A percentile compares a stretch with the other conserved stretches of the same genome.
These are phyloP conservation scores for Ustilago curta DNA, from an alignment of 1,284 basidiomycete species.

Conservation along the genomic window DNA sequence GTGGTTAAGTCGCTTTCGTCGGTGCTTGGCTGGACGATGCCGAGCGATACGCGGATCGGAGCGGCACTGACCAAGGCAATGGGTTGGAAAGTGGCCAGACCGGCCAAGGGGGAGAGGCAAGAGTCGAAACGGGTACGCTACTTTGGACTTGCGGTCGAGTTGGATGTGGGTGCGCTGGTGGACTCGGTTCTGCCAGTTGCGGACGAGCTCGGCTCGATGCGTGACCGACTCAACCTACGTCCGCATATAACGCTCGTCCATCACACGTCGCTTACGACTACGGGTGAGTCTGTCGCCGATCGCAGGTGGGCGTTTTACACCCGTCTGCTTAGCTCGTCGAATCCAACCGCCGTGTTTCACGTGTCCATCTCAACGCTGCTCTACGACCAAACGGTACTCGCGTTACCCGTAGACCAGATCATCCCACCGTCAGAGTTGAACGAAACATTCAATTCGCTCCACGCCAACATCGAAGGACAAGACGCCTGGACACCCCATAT, in stretches of 20 bases:
- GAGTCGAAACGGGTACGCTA: slow-evolving; percentile 32
- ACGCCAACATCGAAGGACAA: too few relatives aligned
- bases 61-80: slow-evolving; percentile 36
- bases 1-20: slow-evolving; percentile 22
- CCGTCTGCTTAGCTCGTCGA: slow-evolving; percentile 4
- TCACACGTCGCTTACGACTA: slow-evolving; percentile 24
- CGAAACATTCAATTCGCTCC: not conserved
- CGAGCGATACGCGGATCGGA: slow-evolving; percentile 13
- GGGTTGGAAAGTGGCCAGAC: slow-evolving; percentile 29
- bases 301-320: slow-evolving; percentile 33
- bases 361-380: slow-evolving; percentile 13
- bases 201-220: slow-evolving; percentile 19
- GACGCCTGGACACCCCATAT: slow-evolving; percentile 81
- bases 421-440: too few relatives aligned
- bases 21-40: slow-evolving; percentile 29
- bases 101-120: slow-evolving; percentile 6
- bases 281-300: not conserved
- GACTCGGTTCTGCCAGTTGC: slow-evolving; percentile 4
- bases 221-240: slow-evolving; percentile 73
- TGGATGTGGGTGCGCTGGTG: slow-evolving; percentile 33
- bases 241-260: slow-evolving; percentile 93
- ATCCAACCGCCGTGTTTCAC: not conserved
- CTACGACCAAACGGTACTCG: slow-evolving; percentile 20
- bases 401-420: slow-evolving; percentile 14
- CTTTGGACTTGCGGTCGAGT: slow-evolving; percentile 56